Evolutionary conservation across 192 early-diverging fungal species (phyloP), one percentile per base, ranked within the genome.

Genomic region (Backusella westeae): DNA sequence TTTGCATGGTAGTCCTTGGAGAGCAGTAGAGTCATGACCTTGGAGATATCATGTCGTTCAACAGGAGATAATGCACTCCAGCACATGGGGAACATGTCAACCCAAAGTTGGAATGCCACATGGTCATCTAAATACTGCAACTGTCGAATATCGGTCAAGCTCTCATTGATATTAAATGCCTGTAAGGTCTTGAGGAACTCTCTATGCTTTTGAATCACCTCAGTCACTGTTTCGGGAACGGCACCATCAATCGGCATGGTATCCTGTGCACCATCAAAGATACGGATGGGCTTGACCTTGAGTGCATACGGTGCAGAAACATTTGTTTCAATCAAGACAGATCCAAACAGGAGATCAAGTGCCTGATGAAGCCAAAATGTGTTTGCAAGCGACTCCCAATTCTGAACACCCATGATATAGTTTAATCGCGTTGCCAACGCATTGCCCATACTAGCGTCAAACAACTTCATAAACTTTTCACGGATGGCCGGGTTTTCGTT

Each of bases 311-410:
- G 71, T 14, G 85, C 74, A 4, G 80, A 70, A 9, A 87, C 75
- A 19, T 19, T 74, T 69, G 81, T 81, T 1, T 81, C 79, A 41
- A 81, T 75, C 74, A 82, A 85, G 3, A 90, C 81, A 4, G 88
- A 86, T 14, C 95, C 94, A 71, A 99, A 77, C 6, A 99, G 74
- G 6, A 99, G 78, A 73, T 96, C 95, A 32, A 97, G 75, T 0
- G 96, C 95, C 75, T 99, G 97, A 67, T 94, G 92, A 32, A 99
- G 85, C 96, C 97, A 99, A 78, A 96, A 99, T 12, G 91, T 89
- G 39, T 85, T 83, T 0, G 89, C 88, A 15, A 99, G 86, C 67
- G 86, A 91, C 68, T 98, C 97, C 98, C 98, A 99, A 77, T 94
- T 98, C 80, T 99, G 98, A 15, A 94, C 90, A 36, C 91, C 91